Percentiles rank a stretch among this genome's conserved stretches.
Evolutionary conservation across 495 filamentous ascomycete genomes (phyloP).

Genomic region (Neurospora sp.): DNA sequence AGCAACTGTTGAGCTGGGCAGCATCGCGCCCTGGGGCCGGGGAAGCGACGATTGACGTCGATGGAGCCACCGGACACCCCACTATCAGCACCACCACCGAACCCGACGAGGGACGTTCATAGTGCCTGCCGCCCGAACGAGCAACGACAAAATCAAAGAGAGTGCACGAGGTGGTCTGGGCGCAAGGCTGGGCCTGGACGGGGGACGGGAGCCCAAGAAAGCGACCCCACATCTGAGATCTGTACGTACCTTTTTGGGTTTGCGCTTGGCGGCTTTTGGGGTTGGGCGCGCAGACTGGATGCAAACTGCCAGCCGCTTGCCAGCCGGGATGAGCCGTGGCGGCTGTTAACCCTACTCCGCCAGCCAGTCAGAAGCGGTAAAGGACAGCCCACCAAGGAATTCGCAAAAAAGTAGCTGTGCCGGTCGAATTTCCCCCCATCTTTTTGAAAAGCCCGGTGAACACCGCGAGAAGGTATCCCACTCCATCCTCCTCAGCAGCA

Average conservation of each 20-base stretch:
- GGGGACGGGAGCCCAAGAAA: neutral
- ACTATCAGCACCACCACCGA: neutral
- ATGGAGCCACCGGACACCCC: neutral
- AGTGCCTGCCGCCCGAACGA: neutral
- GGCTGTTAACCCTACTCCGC: constrained; percentile 24
- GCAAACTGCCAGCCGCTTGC: neutral
- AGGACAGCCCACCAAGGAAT: constrained; percentile 25
- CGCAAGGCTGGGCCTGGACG: neutral
- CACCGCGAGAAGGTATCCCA: constrained; percentile 18
- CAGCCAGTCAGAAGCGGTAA: constrained; percentile 5
- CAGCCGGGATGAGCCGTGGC: constrained; percentile 5
- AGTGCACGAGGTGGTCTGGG: neutral
- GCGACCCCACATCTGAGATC: neutral
- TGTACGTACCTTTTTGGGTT: neutral
- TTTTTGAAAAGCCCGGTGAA: constrained; percentile 20
- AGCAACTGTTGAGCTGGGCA: neutral
- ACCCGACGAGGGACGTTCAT: neutral
- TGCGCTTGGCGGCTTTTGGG: neutral
- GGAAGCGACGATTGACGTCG: neutral
- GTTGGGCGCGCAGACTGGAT: neutral
- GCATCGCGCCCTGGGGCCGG: neutral
- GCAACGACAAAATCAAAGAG: neutral
- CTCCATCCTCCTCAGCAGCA: constrained; percentile 17
- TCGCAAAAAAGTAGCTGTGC: constrained; percentile 26
- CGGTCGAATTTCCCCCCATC: constrained; percentile 22